Percentiles rank a stretch among this genome's conserved stretches.
Evolutionary conservation across 208 protist species (phyloP).

Genomic region (Leishmania amazonensis): DNA sequence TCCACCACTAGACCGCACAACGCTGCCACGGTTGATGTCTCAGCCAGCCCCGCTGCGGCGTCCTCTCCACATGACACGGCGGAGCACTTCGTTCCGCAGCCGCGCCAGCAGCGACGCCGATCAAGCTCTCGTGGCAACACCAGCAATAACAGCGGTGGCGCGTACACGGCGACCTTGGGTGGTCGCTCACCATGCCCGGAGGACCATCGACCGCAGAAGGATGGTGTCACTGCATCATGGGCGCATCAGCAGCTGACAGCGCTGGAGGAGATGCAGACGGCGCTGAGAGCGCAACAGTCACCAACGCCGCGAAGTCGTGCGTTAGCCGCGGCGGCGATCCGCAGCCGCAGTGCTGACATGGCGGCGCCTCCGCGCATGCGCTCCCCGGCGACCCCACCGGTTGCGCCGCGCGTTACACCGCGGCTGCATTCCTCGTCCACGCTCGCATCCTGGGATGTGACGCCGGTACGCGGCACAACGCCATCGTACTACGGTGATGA

Average conservation of each 20-base stretch:
- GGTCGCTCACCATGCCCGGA: not conserved
- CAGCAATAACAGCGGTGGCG: not conserved
- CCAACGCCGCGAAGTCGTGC: constrained; percentile 27
- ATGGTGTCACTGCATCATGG: constrained; percentile 13
- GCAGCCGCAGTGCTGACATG: not conserved
- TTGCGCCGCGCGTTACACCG: not conserved
- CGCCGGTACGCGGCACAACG: not conserved
- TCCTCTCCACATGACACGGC: not conserved
- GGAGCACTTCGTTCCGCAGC: not conserved
- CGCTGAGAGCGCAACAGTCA: constrained; percentile 25
- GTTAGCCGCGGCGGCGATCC: not conserved
- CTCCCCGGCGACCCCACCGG: constrained; percentile 4
- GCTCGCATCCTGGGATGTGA: not conserved
- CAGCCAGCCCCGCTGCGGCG: not conserved
- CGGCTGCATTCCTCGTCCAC: not conserved
- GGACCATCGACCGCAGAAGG: not conserved
- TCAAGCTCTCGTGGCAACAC: constrained; percentile 30
- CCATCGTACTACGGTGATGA: not conserved
- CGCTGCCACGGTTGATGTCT: not conserved
- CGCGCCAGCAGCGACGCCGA: constrained; percentile 15
- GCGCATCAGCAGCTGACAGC: constrained; percentile 28
- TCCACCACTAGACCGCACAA: constrained; percentile 23
- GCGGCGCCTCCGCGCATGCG: not conserved
- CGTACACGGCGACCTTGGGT: not conserved
- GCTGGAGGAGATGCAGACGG: constrained; percentile 31